phyloP scores from a whole-genome alignment of 2,329 filamentous ascomycete species.

The Ophiostoma ips region DNA sequence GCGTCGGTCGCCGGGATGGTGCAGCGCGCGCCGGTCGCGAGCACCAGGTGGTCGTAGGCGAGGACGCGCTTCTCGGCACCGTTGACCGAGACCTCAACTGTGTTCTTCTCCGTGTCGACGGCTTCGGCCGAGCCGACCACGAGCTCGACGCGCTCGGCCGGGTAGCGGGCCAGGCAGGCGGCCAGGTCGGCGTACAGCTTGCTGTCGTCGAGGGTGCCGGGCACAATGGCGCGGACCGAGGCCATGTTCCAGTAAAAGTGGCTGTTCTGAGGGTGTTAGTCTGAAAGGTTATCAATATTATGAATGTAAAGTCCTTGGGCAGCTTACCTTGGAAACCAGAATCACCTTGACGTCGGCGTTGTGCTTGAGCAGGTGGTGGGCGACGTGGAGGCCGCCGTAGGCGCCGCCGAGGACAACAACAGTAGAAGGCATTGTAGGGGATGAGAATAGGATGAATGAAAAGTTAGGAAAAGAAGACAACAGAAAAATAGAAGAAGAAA shows the following conservation, averaged over 20 bases:
- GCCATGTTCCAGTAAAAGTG: constrained; percentile 48
- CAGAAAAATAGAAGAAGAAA: neutral
- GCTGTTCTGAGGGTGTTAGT: constrained; percentile 27
- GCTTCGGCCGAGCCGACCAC: constrained; percentile 34
- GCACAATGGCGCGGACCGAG: constrained; percentile 40
- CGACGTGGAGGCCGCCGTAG: constrained; percentile 37
- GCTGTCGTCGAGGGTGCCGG: constrained; percentile 33
- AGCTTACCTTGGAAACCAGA: constrained; percentile 38
- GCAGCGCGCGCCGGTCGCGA: constrained; percentile 38
- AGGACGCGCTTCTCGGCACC: constrained; percentile 20
- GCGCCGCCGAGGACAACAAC: constrained; percentile 41
- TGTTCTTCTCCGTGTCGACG: constrained; percentile 28
- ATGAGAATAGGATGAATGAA: neutral
- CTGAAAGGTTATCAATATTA: too few relatives aligned
- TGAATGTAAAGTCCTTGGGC: too few relatives aligned
- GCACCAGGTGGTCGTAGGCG: constrained; percentile 41
- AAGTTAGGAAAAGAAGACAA: neutral
- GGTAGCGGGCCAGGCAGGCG: constrained; percentile 35
- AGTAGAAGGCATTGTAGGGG: constrained; percentile 31
- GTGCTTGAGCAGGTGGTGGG: constrained; percentile 39
- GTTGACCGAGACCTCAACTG: constrained; percentile 26
- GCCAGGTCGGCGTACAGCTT: constrained; percentile 36
- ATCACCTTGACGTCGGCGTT: constrained; percentile 37
- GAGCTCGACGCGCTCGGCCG: constrained; percentile 34
- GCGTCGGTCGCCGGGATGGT: constrained; percentile 11